A percentile compares a stretch with the other conserved stretches of the same genome.
Evolutionary conservation across 805 yeast genomes (phyloP).

Genomic region (Wickerhamomyces hampshirensis): DNA sequence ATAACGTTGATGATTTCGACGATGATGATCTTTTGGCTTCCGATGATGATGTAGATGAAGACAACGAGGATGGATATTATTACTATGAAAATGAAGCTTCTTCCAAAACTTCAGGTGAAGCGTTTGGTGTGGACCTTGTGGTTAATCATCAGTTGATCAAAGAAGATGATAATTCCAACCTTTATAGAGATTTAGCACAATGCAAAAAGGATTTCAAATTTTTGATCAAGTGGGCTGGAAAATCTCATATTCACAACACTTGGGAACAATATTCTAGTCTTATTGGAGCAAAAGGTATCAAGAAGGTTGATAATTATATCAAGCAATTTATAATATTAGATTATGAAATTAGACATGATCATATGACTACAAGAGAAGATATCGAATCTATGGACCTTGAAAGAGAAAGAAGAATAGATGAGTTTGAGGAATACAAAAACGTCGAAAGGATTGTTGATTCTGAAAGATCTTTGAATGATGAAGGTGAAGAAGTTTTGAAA

Average conservation of each 20-base stretch:
- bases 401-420: conserved; percentile 78
- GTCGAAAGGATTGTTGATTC: conserved; percentile 90
- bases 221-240: conserved; percentile 79
- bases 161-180: conserved; percentile 27
- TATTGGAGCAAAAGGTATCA: conserved; percentile 60
- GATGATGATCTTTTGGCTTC: conserved; percentile 37
- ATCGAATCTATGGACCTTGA: conserved; percentile 92
- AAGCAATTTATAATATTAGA: conserved; percentile 71
- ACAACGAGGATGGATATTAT: conserved; percentile 21
- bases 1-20: conserved; percentile 62
- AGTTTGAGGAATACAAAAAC: conserved; percentile 72
- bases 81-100: conserved; percentile 13
- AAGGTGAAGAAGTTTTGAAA: conserved; percentile 62
- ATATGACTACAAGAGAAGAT: conserved; percentile 83
- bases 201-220: conserved; percentile 59
- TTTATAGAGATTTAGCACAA: conserved; percentile 36
- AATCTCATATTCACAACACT: conserved; percentile 90
- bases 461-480: conserved; percentile 59
- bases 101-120: conserved; percentile 24
- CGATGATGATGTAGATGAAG: conserved; percentile 26
- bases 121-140: conserved; percentile 40
- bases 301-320: conserved; percentile 86
- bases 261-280: conserved; percentile 70
- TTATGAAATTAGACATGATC: conserved; percentile 71
- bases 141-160: conserved; percentile 49